Percentiles rank a stretch among this genome's conserved stretches.
These are phyloP conservation scores for Aspergillus biplanus DNA, from an alignment of 495 filamentous ascomycete genomes.

Conservation along the genomic window DNA sequence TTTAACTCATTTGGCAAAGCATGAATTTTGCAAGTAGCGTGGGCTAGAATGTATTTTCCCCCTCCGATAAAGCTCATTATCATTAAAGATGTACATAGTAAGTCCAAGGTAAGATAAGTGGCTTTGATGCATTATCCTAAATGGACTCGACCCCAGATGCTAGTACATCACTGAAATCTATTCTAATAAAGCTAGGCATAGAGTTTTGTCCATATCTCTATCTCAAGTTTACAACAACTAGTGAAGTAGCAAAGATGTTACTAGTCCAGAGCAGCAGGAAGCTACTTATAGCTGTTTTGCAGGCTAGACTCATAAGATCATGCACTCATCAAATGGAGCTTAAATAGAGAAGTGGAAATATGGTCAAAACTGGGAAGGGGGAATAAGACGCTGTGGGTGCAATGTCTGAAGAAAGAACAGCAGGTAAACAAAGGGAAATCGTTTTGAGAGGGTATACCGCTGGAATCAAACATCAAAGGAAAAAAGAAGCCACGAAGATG, in stretches of 20 bases:
- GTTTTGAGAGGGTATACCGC: slow-evolving; percentile 37
- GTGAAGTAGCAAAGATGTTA: background rate
- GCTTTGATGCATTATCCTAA: slow-evolving; percentile 3
- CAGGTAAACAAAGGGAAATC: slow-evolving; percentile 28
- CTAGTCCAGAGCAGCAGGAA: background rate
- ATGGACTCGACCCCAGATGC: background rate
- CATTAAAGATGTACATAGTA: background rate
- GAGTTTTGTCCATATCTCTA: background rate
- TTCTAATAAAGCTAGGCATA: background rate
- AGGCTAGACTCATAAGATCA: slow-evolving; percentile 22
- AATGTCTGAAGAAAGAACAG: slow-evolving; percentile 20
- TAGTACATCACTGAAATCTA: background rate
- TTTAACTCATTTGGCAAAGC: no score
- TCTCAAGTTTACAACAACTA: background rate
- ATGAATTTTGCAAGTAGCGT: no score
- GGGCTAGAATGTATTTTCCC: no score
- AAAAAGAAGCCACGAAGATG: slow-evolving; percentile 7
- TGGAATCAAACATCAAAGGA: slow-evolving; percentile 28
- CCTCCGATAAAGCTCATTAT: no score
- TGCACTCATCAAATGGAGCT: slow-evolving; percentile 16
- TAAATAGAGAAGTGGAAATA: slow-evolving; percentile 14
- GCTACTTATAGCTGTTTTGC: background rate
- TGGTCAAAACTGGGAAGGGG: slow-evolving; percentile 2
- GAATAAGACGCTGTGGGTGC: slow-evolving; percentile 13
- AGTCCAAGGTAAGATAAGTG: background rate